Evolutionary conservation across 2,329 filamentous ascomycete species (phyloP).

Genomic region (Daldinia eschscholtzii): DNA sequence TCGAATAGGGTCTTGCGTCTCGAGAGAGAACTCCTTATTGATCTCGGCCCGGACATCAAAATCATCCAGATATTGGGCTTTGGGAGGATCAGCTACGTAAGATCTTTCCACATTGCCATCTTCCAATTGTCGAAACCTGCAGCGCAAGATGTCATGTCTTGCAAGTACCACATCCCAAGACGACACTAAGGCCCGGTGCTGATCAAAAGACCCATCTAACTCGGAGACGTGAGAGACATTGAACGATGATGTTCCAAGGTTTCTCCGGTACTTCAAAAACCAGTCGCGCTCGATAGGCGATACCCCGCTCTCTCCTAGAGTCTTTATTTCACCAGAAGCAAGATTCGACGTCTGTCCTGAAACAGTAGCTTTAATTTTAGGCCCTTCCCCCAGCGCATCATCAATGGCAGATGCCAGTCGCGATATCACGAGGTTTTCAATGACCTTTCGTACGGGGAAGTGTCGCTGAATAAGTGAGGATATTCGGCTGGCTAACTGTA

Average conservation of each 20-base stretch:
- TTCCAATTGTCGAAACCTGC: not conserved
- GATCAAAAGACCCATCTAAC: not conserved
- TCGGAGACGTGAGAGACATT: constrained; percentile 2
- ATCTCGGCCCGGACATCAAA: not conserved
- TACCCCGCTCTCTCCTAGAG: not conserved
- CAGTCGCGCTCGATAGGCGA: constrained; percentile 3
- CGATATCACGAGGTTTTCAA: not conserved
- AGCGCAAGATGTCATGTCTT: constrained; percentile 4
- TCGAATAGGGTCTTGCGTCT: constrained; percentile 1
- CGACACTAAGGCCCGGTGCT: not conserved
- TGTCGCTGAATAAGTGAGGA: not conserved
- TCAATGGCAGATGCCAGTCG: constrained; percentile 5
- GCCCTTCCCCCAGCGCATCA: not conserved
- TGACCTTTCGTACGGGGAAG: not conserved
- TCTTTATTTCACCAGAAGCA: not conserved
- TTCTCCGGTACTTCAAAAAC: not conserved
- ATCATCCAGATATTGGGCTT: not conserved
- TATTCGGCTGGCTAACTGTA: constrained; percentile 2
- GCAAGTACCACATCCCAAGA: not conserved
- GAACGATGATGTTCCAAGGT: constrained; percentile 2
- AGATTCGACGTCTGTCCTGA: not conserved
- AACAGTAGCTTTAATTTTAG: not conserved
- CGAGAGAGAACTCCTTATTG: constrained; percentile 1
- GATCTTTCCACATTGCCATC: not conserved
- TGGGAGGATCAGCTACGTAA: not conserved